Conservation (phyloP, 352 stramenopile species). For the Phytophthora macrochlamydospora region DNA sequence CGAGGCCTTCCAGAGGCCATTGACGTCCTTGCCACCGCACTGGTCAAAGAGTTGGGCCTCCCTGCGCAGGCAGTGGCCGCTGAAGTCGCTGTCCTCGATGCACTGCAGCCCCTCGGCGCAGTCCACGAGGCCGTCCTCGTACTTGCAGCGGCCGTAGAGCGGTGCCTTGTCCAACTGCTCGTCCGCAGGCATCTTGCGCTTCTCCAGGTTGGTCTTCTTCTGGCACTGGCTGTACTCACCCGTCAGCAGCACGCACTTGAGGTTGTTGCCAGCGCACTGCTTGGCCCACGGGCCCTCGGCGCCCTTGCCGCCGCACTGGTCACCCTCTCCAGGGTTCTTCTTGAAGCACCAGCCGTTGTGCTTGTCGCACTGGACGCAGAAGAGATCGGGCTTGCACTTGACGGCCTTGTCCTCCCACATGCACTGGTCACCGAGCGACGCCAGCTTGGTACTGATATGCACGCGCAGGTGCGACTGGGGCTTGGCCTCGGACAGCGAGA, state of each 20-base stretch:
- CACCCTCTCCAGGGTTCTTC: conserved; percentile 23
- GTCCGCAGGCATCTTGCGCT: conserved; percentile 17
- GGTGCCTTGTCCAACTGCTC: conserved; percentile 22
- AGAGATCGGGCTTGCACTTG: conserved; percentile 31
- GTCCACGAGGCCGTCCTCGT: conserved; percentile 22
- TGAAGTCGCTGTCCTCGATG: conserved; percentile 31
- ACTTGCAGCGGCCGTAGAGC: conserved; percentile 32
- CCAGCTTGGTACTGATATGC: conserved; percentile 28
- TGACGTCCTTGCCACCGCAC: conserved; percentile 28
- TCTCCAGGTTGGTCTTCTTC: conserved; percentile 22
- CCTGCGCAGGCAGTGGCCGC: conserved; percentile 37
- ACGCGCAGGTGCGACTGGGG: conserved; percentile 22
- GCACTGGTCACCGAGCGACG: conserved; percentile 30
- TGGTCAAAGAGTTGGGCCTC: conserved; percentile 31
- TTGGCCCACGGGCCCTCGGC: conserved; percentile 25
- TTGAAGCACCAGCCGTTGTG: conserved; percentile 36
- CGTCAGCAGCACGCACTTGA: conserved; percentile 34
- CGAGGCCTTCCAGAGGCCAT: conserved; percentile 32
- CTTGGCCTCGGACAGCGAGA: conserved; percentile 8
- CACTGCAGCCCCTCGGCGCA: conserved; percentile 31
- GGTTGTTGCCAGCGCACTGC: conserved; percentile 19
- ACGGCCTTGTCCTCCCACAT: conserved; percentile 35
- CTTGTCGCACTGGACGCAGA: conserved; percentile 30
- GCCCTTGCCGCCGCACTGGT: conserved; percentile 34
- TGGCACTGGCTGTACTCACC: conserved; percentile 39